Base-by-base conservation (phyloP, 345 rosid genomes). In the Erysimum cheiranthoides region DNA sequence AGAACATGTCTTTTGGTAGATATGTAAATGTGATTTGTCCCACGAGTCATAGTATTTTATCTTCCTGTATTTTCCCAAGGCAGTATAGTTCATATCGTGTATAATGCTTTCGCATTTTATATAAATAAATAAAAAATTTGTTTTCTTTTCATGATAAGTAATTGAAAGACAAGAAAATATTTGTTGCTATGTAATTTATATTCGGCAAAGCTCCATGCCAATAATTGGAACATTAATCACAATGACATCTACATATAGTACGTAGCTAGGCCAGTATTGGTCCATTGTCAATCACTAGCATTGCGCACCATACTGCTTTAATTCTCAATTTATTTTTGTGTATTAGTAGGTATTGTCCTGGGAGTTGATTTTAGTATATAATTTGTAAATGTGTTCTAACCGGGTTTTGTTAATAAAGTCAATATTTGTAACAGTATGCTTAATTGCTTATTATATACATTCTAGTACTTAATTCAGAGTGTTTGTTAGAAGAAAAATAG, bases 1-100 rank as follows among this genome's bases (percentile, higher is more conserved):
- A n/a, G 35, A 52, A 63, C 70, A 54, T 64, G 80, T 62, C 47
- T 21, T 40, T n/a, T 42, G 64, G 63, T 61, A 61, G 57, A 61
- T 68, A 38, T 68, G 32, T 50, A 14, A 31, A 52, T 61, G 59
- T 69, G 63, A 60, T 11, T 38, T 58, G 56, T 68, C 4, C 27
- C 34, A 59, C 67, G 46, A 30, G 67, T 66, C 30, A 10, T 59
- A 71, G 58, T 30, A 30, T 40, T 40, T 17, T 10, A 35, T 25
- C 14, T 42, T 63, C 42, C 39, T 40, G 54, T 32, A 3, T 54
- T 54, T 73, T 45, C 6, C 9, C 30, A 50, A 50, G 17, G 10
- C 25, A 35, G 5, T 50, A 21, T 32, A 66, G 54, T 27, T 67
- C 42, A 39, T 60, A 35, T 61, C 69, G 49, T 76, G 59, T 61